phyloP scores from a whole-genome alignment of 108 stramenopile genomes.

The Cyclostephanos invisitatus region DNA sequence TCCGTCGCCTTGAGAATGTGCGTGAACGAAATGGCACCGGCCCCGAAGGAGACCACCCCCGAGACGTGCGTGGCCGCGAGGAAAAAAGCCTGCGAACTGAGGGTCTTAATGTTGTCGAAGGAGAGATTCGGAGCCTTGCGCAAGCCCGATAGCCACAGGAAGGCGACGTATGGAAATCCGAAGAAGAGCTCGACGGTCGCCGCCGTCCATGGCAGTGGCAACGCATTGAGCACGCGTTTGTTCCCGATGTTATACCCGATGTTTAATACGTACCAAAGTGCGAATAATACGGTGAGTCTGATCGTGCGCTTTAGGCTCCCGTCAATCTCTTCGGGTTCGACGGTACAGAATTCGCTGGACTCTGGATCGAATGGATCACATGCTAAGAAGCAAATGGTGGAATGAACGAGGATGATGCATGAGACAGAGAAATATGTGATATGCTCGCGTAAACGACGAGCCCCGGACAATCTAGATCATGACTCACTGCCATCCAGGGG shows the following conservation, averaged over 20 bases:
- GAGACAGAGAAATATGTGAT: not conserved
- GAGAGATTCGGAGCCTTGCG: slow-evolving; percentile 40
- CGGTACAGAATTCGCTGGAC: not conserved
- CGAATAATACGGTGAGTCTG: slow-evolving; percentile 34
- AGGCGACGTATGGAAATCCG: slow-evolving; percentile 48
- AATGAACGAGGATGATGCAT: not conserved
- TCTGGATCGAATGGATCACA: slow-evolving; percentile 4
- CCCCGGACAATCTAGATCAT: not conserved
- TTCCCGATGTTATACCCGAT: slow-evolving; percentile 73
- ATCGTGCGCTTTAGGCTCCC: slow-evolving; percentile 12
- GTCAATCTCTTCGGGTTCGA: slow-evolving; percentile 2
- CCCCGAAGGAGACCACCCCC: slow-evolving; percentile 65
- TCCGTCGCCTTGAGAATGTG: slow-evolving; percentile 82
- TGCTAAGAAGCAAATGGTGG: not conserved
- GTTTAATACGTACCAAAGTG: slow-evolving; percentile 70
- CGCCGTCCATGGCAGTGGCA: slow-evolving; percentile 36
- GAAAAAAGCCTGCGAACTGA: slow-evolving; percentile 55
- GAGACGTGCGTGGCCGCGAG: slow-evolving; percentile 63
- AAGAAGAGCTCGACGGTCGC: slow-evolving; percentile 27
- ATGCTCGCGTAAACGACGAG: too few species aligned
- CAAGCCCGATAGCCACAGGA: slow-evolving; percentile 53
- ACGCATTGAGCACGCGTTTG: slow-evolving; percentile 51
- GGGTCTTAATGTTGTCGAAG: slow-evolving; percentile 19
- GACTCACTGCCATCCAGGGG: not conserved
- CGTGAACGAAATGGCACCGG: slow-evolving; percentile 78